Conservation (phyloP, 768 basidiomycete genomes). For the Hortiboletus flavorubellus region DNA sequence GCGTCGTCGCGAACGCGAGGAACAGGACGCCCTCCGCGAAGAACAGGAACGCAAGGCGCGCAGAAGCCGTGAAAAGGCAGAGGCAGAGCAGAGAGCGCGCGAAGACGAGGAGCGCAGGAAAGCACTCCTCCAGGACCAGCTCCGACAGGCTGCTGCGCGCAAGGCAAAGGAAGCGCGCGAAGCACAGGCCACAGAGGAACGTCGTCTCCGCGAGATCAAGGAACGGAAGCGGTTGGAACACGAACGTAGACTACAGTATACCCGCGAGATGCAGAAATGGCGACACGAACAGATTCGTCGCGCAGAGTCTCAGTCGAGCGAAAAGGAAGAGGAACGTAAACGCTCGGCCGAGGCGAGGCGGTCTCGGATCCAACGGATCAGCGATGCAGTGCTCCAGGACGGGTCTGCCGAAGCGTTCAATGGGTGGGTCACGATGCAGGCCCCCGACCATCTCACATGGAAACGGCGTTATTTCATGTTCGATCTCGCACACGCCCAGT, state of each 20-base stretch:
- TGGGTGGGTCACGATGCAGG: slow-evolving; percentile 65
- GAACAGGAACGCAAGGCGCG: slow-evolving; percentile 43
- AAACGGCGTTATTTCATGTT: slow-evolving; percentile 64
- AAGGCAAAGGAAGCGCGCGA: slow-evolving; percentile 37
- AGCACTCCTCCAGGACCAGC: slow-evolving; percentile 43
- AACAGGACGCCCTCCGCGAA: slow-evolving; percentile 40
- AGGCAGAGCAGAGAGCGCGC: slow-evolving; percentile 25
- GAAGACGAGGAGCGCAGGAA: slow-evolving; percentile 43
- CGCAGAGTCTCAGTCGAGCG: slow-evolving; percentile 43
- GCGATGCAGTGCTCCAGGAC: slow-evolving; percentile 42
- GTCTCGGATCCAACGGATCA: slow-evolving; percentile 45
- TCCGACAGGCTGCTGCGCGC: slow-evolving; percentile 35
- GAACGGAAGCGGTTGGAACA: slow-evolving; percentile 46
- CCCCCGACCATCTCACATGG: slow-evolving; percentile 52
- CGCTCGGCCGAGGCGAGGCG: slow-evolving; percentile 37
- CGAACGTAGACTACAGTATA: slow-evolving; percentile 48
- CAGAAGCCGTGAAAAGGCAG: slow-evolving; percentile 16
- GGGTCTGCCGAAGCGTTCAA: slow-evolving; percentile 38
- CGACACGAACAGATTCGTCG: slow-evolving; percentile 45
- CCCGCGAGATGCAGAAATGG: slow-evolving; percentile 51
- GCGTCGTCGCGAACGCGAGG: slow-evolving; percentile 34
- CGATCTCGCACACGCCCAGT: slow-evolving; percentile 36
- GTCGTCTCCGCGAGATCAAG: slow-evolving; percentile 40
- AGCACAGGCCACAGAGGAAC: slow-evolving; percentile 46
- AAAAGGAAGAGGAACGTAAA: slow-evolving; percentile 41